phyloP scores from a whole-genome alignment of 192 early-diverging fungal species.

The Polychytrium aggregatum region DNA sequence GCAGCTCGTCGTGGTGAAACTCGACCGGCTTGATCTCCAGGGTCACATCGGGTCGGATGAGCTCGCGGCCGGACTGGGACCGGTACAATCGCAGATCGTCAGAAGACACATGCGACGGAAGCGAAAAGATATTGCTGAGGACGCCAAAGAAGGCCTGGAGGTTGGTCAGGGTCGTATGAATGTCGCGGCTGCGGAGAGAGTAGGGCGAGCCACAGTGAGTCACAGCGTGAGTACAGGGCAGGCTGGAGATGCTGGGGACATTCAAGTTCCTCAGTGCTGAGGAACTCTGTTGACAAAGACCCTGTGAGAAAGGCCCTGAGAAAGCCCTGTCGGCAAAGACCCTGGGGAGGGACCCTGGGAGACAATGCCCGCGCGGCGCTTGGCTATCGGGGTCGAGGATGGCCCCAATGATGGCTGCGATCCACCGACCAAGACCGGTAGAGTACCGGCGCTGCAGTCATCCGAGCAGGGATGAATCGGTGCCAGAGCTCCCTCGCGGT shows the following conservation, averaged over 20 bases:
- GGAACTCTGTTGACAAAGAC: too few species aligned
- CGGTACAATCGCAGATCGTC: not conserved
- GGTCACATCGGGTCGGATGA: not conserved
- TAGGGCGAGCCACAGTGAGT: too few species aligned
- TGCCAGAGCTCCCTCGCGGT: not conserved
- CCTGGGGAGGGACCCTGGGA: too few species aligned
- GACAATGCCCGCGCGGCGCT: too few species aligned
- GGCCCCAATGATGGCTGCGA: too few species aligned
- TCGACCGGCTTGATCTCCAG: constrained; percentile 1
- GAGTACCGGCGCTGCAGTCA: not conserved
- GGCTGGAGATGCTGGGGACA: too few species aligned
- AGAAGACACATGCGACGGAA: not conserved
- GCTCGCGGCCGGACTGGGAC: not conserved
- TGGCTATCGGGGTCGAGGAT: too few species aligned
- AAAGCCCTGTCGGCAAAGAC: too few species aligned
- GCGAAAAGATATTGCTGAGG: constrained; percentile 9
- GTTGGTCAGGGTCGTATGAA: constrained; percentile 3
- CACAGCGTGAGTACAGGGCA: too few species aligned
- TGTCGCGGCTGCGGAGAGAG: not conserved
- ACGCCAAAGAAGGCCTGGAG: constrained; percentile 7
- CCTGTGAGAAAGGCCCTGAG: too few species aligned
- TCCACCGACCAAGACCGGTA: too few species aligned
- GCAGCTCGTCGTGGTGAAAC: constrained; percentile 4
- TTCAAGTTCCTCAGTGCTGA: too few species aligned
- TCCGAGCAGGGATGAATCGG: not conserved